Conservation (phyloP, 1,139 yeast genomes). For the Geotrichum citri-aurantii region DNA sequence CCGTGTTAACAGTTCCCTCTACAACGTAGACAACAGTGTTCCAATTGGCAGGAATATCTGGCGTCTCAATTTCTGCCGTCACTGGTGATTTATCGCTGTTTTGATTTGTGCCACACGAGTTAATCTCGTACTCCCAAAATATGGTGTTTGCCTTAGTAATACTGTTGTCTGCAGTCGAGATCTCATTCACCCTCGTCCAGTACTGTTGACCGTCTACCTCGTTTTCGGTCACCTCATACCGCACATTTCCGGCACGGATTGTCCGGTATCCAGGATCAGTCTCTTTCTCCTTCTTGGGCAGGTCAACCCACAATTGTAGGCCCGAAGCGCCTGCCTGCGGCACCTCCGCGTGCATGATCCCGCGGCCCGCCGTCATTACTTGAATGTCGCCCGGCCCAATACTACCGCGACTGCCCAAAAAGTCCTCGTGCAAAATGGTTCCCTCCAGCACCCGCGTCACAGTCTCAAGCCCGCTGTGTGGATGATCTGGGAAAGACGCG, state of each 20-base stretch:
- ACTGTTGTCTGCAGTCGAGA: conserved; percentile 38
- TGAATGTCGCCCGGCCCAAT: conserved; percentile 74
- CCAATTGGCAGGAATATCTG: conserved; percentile 47
- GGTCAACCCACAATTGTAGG: conserved; percentile 81
- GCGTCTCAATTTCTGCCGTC: background rate
- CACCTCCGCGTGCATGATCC: conserved; percentile 75
- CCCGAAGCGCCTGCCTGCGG: conserved; percentile 48
- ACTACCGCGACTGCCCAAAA: conserved; percentile 69
- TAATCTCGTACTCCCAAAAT: conserved; percentile 33
- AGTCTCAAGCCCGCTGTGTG: conserved; percentile 81
- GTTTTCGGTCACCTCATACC: background rate
- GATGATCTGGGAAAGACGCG: conserved; percentile 65
- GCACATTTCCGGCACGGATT: conserved; percentile 32
- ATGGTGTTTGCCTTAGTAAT: conserved; percentile 71
- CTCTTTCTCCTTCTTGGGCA: conserved; percentile 63
- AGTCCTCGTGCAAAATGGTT: conserved; percentile 80
- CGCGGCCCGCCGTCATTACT: conserved; percentile 85
- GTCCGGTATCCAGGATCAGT: conserved; percentile 72
- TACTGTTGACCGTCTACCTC: background rate
- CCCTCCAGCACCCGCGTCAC: conserved; percentile 64
- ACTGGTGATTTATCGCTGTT: background rate
- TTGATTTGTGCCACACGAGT: background rate
- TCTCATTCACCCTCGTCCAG: background rate
- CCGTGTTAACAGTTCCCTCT: conserved; percentile 25
- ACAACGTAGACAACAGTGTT: conserved; percentile 64